Evolutionary conservation across 306 rosid species (phyloP), one percentile per base, ranked within the genome.

Genomic region (Casuarina glauca): DNA sequence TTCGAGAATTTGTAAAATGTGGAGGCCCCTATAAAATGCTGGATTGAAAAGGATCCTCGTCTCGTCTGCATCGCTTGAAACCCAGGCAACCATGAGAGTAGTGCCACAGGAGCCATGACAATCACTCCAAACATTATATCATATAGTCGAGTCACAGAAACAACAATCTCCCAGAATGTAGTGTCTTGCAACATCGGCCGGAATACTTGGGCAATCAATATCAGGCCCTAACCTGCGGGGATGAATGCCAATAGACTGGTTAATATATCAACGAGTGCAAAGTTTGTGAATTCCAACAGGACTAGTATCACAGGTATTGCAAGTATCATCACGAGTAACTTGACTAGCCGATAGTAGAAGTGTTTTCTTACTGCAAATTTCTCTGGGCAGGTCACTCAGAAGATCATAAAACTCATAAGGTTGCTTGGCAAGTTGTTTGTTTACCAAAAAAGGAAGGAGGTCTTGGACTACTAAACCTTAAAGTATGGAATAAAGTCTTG

Each of bases 171-270:
- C 32, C 32, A 26, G 32, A 26, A 26, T 26, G 81, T 60, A 54
- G 90, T 84, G 48, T 16, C 44, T 72, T 87, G 86, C 77, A 93
- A 83, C 53, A 48, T 19, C 32, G 91, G 90, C 38, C 95, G 83
- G 73, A 91, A 80, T 68, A 91, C 98, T 84, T 93, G 98, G 11
- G 95, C 94, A 74, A 93, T 88, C 88, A 86, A 70, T 80, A 91
- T 16, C 78, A 93, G 67, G 75, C 97, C 97, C 98, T 97, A 93
- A 7, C 98, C 98, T 12, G 98, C 91, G 38, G 98, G 98, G 62
- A 93, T 73, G 76, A 91, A 93, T 45, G 98, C 98, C 78, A 91
- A 66, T 76, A 93, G 74, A 81, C 98, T 87, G 17, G 98, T 89
- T 78, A 93, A 88, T 43, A 87, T 78, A 84, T 93, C 97, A 36